phyloP scores from a whole-genome alignment of 495 filamentous ascomycete genomes.

The Trypethelium eluteriae region DNA sequence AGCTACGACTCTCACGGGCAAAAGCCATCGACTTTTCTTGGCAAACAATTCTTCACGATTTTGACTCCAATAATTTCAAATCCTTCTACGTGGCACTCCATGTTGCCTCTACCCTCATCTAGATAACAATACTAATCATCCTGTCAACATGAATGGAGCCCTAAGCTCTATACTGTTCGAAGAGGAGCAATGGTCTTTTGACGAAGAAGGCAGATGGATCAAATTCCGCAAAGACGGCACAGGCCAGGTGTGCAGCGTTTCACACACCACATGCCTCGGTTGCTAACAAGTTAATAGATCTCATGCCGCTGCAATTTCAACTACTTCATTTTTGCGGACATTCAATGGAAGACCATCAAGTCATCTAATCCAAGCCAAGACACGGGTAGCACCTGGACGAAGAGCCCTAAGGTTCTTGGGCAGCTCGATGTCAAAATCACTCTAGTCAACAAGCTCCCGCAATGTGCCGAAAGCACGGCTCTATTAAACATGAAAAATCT shows the following conservation, averaged over 20 bases:
- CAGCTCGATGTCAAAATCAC: slow-evolving; percentile 31
- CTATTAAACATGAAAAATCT: slow-evolving; percentile 14
- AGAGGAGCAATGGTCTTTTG: slow-evolving; percentile 22
- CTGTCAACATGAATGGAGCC: slow-evolving; percentile 13
- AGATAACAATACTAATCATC: not conserved
- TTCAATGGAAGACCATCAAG: slow-evolving; percentile 28
- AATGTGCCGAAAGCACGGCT: not conserved
- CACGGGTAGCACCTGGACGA: slow-evolving; percentile 13
- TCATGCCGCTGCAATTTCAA: slow-evolving; percentile 26
- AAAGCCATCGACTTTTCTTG: not conserved
- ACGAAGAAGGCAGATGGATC: slow-evolving; percentile 21
- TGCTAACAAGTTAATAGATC: slow-evolving; percentile 26
- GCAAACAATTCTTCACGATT: not conserved
- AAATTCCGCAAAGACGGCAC: slow-evolving; percentile 31
- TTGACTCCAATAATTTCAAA: not conserved
- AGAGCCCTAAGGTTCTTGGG: slow-evolving; percentile 23
- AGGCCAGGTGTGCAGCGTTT: slow-evolving; percentile 25
- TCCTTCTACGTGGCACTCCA: not conserved
- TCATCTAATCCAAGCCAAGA: slow-evolving; percentile 19
- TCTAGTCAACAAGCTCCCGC: slow-evolving; percentile 21
- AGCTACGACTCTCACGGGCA: not conserved
- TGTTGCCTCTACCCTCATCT: not conserved
- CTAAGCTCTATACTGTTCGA: slow-evolving; percentile 26
- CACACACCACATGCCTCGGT: slow-evolving; percentile 7
- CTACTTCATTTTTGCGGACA: slow-evolving; percentile 25